phyloP scores from a whole-genome alignment of 371 early-diverging fungal genomes.

The Rhizopus stolonifer region DNA sequence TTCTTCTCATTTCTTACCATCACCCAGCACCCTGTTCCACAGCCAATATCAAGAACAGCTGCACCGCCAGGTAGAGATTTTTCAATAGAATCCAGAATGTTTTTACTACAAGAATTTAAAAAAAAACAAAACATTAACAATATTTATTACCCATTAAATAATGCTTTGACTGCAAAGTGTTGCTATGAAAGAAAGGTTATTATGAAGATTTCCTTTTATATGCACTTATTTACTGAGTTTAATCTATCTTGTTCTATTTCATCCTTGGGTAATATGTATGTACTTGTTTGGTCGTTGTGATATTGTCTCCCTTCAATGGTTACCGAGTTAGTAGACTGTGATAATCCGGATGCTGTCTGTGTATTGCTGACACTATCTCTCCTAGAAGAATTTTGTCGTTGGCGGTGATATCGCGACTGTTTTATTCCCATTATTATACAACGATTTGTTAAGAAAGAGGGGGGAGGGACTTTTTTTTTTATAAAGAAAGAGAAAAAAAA shows the following conservation, averaged over 20 bases:
- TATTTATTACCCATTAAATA: conserved; percentile 14
- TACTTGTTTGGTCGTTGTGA: conserved; percentile 31
- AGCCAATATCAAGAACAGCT: conserved; percentile 25
- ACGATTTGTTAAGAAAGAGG: neutral
- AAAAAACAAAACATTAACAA: neutral
- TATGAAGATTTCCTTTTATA: neutral
- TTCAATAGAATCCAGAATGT: conserved; percentile 26
- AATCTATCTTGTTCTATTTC: conserved; percentile 52
- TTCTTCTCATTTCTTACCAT: conserved; percentile 12
- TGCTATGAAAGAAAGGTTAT: conserved; percentile 12
- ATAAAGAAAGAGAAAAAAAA: no score
- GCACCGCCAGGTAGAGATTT: conserved; percentile 4
- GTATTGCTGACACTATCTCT: conserved; percentile 5
- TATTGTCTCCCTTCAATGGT: conserved; percentile 44
- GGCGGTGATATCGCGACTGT: conserved; percentile 18
- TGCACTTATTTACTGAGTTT: conserved; percentile 30
- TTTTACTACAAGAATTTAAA: conserved; percentile 18
- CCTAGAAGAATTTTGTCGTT: neutral
- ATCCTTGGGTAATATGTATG: conserved; percentile 49
- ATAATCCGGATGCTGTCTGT: neutral
- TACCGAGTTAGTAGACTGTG: conserved; percentile 19
- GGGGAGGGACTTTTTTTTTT: no score
- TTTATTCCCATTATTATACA: conserved; percentile 23
- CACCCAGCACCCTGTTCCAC: conserved; percentile 32
- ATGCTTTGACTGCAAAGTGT: conserved; percentile 30